Evolutionary conservation across 2,329 filamentous ascomycete species (phyloP).

Genomic region (Stachybotrys chartarum): DNA sequence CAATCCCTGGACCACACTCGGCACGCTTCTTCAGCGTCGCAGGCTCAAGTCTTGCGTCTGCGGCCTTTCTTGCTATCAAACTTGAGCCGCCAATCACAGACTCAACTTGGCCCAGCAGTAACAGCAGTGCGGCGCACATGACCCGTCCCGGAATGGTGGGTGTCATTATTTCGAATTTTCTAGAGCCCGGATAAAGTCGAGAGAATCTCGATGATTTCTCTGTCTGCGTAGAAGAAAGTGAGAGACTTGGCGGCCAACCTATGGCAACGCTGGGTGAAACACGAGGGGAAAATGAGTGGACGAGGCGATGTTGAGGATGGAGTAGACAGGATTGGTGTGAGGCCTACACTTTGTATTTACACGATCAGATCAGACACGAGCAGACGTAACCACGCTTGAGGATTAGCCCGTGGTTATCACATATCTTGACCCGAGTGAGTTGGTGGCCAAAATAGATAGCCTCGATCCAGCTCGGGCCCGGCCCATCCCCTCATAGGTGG

Average conservation of each 20-base stretch:
- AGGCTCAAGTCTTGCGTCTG: not conserved
- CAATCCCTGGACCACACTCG: slow-evolving; percentile 26
- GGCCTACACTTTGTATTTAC: not conserved
- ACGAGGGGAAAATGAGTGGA: not conserved
- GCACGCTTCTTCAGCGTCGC: slow-evolving; percentile 4
- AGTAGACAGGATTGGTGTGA: not conserved
- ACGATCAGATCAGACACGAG: not conserved
- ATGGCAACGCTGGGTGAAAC: not conserved
- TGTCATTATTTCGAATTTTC: not conserved
- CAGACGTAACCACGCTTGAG: not conserved
- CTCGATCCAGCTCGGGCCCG: not conserved
- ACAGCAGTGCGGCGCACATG: not conserved
- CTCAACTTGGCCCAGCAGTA: not conserved
- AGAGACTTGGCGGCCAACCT: not conserved
- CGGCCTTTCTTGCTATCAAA: not conserved
- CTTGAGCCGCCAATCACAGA: not conserved
- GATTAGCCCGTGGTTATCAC: not conserved
- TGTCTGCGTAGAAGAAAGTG: not conserved
- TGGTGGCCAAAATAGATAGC: not conserved
- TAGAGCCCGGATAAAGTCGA: not conserved
- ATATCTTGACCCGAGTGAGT: not conserved
- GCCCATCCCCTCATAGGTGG: not conserved
- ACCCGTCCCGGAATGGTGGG: not conserved
- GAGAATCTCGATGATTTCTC: not conserved
- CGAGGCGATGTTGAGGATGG: not conserved